Conservation (phyloP, 371 early-diverging fungal species). For the Mortierella sp. region DNA sequence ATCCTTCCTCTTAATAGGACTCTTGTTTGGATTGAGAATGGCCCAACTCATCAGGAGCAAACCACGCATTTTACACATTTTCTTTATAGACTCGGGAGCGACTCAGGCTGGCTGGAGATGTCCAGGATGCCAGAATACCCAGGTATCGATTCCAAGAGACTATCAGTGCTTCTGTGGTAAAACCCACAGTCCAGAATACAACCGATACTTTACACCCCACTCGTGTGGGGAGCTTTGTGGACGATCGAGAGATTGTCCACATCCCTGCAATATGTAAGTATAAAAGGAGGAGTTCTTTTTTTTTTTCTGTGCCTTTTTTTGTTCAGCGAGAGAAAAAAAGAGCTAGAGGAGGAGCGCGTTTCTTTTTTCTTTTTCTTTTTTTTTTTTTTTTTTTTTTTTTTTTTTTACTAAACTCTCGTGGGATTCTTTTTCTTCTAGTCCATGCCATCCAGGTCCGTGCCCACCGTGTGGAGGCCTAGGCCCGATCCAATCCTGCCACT, state of each 20-base stretch:
- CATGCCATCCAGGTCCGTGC: constrained; percentile 96
- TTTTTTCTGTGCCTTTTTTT: background rate
- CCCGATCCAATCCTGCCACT: constrained; percentile 80
- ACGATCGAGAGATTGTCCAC: constrained; percentile 70
- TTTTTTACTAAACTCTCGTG: background rate
- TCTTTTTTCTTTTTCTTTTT: too few species aligned
- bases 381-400: background rate
- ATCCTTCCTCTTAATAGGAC: background rate
- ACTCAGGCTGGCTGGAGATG: constrained; percentile 80
- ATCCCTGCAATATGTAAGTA: constrained; percentile 72
- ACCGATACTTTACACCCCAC: constrained; percentile 81
- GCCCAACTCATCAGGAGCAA: background rate
- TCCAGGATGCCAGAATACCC: constrained; percentile 91
- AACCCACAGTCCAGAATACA: constrained; percentile 71
- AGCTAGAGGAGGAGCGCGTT: too few species aligned
- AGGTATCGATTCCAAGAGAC: constrained; percentile 70
- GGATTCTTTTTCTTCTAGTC: constrained; percentile 54
- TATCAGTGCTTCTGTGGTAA: constrained; percentile 93
- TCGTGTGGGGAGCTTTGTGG: constrained; percentile 85
- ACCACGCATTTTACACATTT: background rate
- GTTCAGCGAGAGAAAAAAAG: background rate
- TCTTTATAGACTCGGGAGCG: constrained; percentile 26
- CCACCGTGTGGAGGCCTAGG: constrained; percentile 88
- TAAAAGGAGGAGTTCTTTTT: too few species aligned
- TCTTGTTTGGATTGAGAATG: background rate